Evolutionary conservation across 306 rosid species (phyloP), one percentile per base, ranked within the genome.

Genomic region (Prosopis cineraria): DNA sequence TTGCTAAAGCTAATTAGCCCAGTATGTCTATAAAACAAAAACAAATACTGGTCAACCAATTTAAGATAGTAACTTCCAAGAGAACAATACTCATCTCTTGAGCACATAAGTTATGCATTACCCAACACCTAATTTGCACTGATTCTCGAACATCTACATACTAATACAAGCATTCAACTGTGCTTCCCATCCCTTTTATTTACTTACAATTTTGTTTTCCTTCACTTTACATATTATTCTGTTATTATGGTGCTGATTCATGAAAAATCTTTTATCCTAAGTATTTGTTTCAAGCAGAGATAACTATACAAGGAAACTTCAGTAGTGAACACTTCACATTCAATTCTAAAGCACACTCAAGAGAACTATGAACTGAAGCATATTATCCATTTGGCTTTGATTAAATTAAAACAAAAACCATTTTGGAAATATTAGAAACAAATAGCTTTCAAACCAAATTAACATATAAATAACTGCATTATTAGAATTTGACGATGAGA

Each of bases 41-140:
- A 33, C 73, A 70, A 50, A 63, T 22, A 79, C 52, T 74, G 43
- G 74, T 63, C 43, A 69, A 79, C 43, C 56, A 53, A 43, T n/a
- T 50, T 52, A n/a, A 52, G 58, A 70, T 29, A 53, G n/a, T 50
- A 76, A 55, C 55, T 37, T 62, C 33, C 31, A 37, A 10, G 65
- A 53, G 48, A 36, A 36, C 40, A 36, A 36, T 39, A n/a, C 68
- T 53, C 37, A 64, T 75, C 68, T 55, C 70, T 83, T 48, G 39
- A 70, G 24, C 59, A 72, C 8, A 4, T 17, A 58, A 69, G 71
- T 74, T 60, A 75, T 71, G 20, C 70, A 72, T n/a, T 44, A 40
- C 37, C 66, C 47, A 50, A 43, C 50, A 72, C 58, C 67, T 48
- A 74, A 40, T 69, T 34, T 40, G 70, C 50, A 52, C 53, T 47